A percentile compares a stretch with the other conserved stretches of the same genome.
Conservation (phyloP, 495 filamentous ascomycete species). For the Hypoxylon fragiforme region DNA sequence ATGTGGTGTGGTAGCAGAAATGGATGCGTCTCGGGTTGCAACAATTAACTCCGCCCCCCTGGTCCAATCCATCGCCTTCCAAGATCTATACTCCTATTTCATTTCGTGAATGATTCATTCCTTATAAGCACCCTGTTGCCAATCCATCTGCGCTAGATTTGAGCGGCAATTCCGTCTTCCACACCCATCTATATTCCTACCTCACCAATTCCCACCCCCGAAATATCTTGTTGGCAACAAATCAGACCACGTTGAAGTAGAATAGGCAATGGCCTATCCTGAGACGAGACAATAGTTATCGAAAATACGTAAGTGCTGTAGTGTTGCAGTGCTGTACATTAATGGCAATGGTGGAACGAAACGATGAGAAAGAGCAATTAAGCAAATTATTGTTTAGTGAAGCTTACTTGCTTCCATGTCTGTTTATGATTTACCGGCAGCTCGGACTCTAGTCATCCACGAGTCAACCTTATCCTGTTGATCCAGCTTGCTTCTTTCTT, state of each 20-base stretch:
- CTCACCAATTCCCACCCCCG: neutral
- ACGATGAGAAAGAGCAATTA: neutral
- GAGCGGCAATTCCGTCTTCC: neutral
- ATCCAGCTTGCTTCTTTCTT: constrained; percentile 20
- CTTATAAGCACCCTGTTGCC: constrained; percentile 1
- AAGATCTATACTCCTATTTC: constrained; percentile 12
- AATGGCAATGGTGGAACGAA: neutral
- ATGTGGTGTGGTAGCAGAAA: no score
- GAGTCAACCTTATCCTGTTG: constrained; percentile 61
- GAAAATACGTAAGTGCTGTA: no score
- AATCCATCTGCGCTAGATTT: constrained; percentile 21
- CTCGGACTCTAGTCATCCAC: constrained; percentile 70
- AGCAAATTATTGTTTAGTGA: neutral
- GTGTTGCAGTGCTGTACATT: no score
- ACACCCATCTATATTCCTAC: constrained; percentile 6
- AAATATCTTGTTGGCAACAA: neutral
- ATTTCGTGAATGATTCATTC: constrained; percentile 20
- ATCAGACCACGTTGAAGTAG: neutral
- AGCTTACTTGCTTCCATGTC: neutral
- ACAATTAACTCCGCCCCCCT: constrained; percentile 17
- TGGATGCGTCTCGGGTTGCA: no score
- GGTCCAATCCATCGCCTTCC: constrained; percentile 6
- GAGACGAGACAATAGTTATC: neutral
- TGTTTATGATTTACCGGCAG: constrained; percentile 61
- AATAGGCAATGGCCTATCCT: neutral